Percentiles rank a stretch among this genome's conserved stretches.
Conservation (phyloP, 2,329 filamentous ascomycete genomes). For the Penicillium hordei region DNA sequence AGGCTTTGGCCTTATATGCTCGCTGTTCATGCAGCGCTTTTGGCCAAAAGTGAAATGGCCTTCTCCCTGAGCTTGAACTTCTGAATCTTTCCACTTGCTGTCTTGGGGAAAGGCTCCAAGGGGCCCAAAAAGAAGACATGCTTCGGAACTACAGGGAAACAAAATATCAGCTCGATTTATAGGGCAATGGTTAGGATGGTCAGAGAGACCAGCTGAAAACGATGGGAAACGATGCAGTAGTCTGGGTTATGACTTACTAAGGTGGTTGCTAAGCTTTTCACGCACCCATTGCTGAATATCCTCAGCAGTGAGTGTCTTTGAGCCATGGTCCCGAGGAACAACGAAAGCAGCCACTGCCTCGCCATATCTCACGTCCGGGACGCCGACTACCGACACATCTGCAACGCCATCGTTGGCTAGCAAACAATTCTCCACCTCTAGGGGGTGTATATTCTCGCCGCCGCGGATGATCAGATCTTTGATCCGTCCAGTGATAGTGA, state of each 20-base stretch:
- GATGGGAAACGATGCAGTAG: neutral
- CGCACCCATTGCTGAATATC: slow-evolving; percentile 72
- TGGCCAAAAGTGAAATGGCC: slow-evolving; percentile 53
- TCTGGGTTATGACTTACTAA: slow-evolving; percentile 48
- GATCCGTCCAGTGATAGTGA: slow-evolving; percentile 84
- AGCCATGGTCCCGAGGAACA: slow-evolving; percentile 49
- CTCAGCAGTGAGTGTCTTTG: slow-evolving; percentile 51
- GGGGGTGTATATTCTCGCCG: slow-evolving; percentile 92
- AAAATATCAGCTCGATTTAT: neutral
- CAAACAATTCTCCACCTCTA: slow-evolving; percentile 88
- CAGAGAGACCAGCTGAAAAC: neutral
- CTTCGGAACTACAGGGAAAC: slow-evolving; percentile 62
- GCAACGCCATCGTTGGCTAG: slow-evolving; percentile 68
- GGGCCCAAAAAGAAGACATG: slow-evolving; percentile 75
- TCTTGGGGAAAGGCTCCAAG: slow-evolving; percentile 78
- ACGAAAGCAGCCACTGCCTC: slow-evolving; percentile 87
- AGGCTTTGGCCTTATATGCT: neutral
- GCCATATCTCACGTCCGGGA: slow-evolving; percentile 79
- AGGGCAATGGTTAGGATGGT: neutral
- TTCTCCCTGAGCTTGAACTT: slow-evolving; percentile 80
- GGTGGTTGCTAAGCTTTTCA: slow-evolving; percentile 67
- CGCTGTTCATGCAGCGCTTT: slow-evolving; percentile 17
- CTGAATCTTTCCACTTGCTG: slow-evolving; percentile 93
- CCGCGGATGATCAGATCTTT: slow-evolving; percentile 95
- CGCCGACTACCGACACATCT: slow-evolving; percentile 79